These are phyloP conservation scores for Eimeria maxima DNA, from an alignment of 169 alveolate genomes.

Conservation along the genomic window DNA sequence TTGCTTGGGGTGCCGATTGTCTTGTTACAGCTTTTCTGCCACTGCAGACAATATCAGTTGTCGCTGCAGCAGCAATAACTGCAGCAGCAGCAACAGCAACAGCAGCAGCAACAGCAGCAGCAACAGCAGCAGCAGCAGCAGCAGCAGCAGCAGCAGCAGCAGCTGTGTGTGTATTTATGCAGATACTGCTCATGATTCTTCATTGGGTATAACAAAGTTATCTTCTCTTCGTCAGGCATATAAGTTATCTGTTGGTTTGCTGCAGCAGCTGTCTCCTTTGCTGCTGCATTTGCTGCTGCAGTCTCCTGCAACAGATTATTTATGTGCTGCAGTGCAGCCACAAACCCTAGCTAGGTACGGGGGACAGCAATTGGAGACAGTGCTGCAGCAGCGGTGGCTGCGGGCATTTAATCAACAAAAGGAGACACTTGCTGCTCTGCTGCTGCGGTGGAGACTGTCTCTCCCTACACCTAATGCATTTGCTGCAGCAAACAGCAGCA, in stretches of 20 bases:
- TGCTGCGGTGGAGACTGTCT: neutral
- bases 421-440: neutral
- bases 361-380: neutral
- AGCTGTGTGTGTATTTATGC: neutral
- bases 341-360: neutral
- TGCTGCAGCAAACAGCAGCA: slow-evolving; percentile 3
- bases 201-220: neutral
- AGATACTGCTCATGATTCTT: neutral
- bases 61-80: too few species aligned
- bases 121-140: neutral
- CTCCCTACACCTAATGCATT: neutral
- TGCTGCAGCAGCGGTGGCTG: neutral
- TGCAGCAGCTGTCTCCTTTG: neutral
- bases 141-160: too few species aligned
- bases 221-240: neutral
- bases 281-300: slow-evolving; percentile 17
- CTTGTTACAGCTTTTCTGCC: neutral
- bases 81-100: neutral
- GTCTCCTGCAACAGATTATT: neutral
- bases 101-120: neutral
- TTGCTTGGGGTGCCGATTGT: neutral
- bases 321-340: neutral
- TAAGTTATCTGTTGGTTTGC: neutral
- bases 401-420: neutral
- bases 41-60: too few species aligned